Base-by-base conservation (phyloP, 1,284 basidiomycete species). In the Cutaneotrichosporon dermatis region DNA sequence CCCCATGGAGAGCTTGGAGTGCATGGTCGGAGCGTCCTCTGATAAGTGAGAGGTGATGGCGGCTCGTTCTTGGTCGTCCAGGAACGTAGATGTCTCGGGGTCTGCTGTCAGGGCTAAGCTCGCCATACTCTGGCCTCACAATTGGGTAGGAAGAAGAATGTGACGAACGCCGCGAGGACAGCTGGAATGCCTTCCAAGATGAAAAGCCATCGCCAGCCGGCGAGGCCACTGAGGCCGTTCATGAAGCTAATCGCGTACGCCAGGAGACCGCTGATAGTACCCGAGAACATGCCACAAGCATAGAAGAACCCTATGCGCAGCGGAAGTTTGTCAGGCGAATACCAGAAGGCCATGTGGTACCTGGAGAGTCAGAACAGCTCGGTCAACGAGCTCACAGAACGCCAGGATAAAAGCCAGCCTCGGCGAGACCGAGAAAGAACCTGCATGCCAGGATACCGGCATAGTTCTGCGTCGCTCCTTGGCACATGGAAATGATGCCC, bases 131-230 rank as follows among this genome's bases (percentile, higher is more conserved):
- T 16, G 7, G 40, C 15, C 54, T 56, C 36, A 59, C 58, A 82
- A 66, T 82, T 79, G 11, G 81, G 80, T n/a, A 82, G 73, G 66
- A 75, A 68, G 57, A 79, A 77, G 57, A 67, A 78, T 45, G 80
- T 70, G 15, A 80, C 45, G 37, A 81, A 35, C 1, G 81, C 80
- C 40, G 75, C 70, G 6, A 44, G 43, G 16, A 44, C 15, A 10
- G 43, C 43, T 8, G 43, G 43, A 16, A 77, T 73, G 54, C 82
- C 82, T 62, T 83, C 82, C 45, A 83, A 72, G 58, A 83, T 74
- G 73, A 83, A 83, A 44, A 73, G 59, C 71, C 70, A 71, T 46
- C 67, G 66, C 70, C 71, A 73, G 16, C 70, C 71, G 34, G 57
- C 50, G 5, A 71, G 62, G 3, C 59, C 60, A 12, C 42, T 66